Evolutionary conservation across 768 basidiomycete genomes (phyloP).

Genomic region (Lactifluus subvellereus): DNA sequence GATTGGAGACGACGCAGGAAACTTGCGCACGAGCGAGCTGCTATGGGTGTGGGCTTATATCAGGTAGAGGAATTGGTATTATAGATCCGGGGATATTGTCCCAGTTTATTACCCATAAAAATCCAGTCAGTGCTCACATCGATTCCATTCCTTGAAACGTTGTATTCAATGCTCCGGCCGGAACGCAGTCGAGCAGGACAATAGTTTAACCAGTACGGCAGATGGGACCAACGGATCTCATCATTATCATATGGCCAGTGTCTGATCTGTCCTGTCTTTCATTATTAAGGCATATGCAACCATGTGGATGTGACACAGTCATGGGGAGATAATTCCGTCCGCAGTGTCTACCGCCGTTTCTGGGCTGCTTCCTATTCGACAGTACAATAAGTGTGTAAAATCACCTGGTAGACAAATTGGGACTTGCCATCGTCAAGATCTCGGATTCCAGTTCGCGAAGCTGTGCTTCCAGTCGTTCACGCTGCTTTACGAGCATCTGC

Average conservation of each 20-base stretch:
- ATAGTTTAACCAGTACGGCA: not conserved
- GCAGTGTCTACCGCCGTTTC: conserved; percentile 16
- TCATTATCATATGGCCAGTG: not conserved
- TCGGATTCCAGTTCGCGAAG: conserved; percentile 55
- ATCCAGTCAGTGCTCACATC: too few relatives aligned
- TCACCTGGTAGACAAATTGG: not conserved
- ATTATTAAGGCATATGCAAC: not conserved
- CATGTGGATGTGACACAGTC: not conserved
- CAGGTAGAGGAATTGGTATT: conserved; percentile 66
- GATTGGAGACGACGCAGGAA: conserved; percentile 41
- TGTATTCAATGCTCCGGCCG: not conserved
- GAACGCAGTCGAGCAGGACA: not conserved
- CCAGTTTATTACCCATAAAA: conserved; percentile 13
- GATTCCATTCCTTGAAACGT: not conserved
- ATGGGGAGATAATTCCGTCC: not conserved
- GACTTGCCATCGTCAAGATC: conserved; percentile 48
- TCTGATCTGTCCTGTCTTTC: not conserved
- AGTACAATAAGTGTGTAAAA: not conserved
- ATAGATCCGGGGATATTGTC: conserved; percentile 27
- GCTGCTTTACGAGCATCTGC: conserved; percentile 59
- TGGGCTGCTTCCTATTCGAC: conserved; percentile 21
- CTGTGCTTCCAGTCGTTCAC: conserved; percentile 63
- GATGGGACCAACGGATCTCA: not conserved
- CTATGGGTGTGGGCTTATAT: conserved; percentile 56
- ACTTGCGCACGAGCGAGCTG: conserved; percentile 46